These are phyloP conservation scores for Austroboletus niveus DNA, from an alignment of 1,284 basidiomycete genomes.

Conservation along the genomic window DNA sequence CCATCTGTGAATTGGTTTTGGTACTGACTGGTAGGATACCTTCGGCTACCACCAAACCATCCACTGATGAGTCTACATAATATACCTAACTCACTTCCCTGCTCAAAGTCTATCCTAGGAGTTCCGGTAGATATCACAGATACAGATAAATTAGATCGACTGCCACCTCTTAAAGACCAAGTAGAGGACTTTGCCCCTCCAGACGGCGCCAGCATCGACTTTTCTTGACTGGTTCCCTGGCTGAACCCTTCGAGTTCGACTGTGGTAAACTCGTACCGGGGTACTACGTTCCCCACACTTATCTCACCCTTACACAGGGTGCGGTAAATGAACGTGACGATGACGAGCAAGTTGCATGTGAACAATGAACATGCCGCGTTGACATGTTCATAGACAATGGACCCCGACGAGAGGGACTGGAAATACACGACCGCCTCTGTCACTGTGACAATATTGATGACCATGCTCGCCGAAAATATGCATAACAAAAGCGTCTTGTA, in stretches of 20 bases:
- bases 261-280: conserved; percentile 10
- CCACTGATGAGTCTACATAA: no score
- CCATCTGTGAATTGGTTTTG: no score
- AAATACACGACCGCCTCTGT: conserved; percentile 8
- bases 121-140: background rate
- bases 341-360: conserved; percentile 30
- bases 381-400: conserved; percentile 24
- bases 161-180: conserved; percentile 7
- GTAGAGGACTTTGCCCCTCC: conserved; percentile 1
- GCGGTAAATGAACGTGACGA: conserved; percentile 25
- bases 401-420: conserved; percentile 5
- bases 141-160: background rate
- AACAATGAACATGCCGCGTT: conserved; percentile 27
- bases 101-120: background rate
- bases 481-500: conserved; percentile 15
- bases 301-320: conserved; percentile 3
- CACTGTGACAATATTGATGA: conserved; percentile 22
- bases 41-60: no score
- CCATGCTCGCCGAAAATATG: conserved; percentile 23
- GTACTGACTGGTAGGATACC: no score
- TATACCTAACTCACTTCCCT: background rate
- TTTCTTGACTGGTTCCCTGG: background rate
- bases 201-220: background rate
- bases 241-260: conserved; percentile 8
- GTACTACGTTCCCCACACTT: conserved; percentile 1